Conservation (phyloP, 306 rosid genomes). For the Prunus salicina region DNA sequence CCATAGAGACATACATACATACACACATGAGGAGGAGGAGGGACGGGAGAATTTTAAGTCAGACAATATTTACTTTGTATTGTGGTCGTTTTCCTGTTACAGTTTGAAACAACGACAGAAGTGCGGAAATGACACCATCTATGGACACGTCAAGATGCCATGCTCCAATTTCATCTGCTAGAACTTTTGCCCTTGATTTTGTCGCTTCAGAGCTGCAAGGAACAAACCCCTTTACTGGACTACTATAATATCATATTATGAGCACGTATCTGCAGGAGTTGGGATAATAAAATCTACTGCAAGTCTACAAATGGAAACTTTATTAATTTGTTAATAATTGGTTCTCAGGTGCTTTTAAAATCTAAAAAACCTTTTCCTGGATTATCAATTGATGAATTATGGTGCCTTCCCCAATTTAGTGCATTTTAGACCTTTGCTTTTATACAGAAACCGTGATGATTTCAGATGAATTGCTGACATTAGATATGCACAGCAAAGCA, state of each 20-base stretch:
- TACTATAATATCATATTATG: neutral
- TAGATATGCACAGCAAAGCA: neutral
- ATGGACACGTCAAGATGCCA: slow-evolving; percentile 96
- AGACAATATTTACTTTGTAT: slow-evolving; percentile 59
- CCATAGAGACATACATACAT: neutral
- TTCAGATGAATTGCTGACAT: neutral
- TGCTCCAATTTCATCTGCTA: slow-evolving; percentile 88
- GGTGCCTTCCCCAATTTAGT: neutral
- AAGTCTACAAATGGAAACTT: slow-evolving; percentile 1
- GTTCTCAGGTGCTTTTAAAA: slow-evolving; percentile 1
- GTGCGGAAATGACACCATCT: slow-evolving; percentile 70
- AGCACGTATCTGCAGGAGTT: neutral
- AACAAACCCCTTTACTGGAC: slow-evolving; percentile 7
- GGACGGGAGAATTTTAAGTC: neutral
- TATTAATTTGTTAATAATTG: slow-evolving; percentile 4
- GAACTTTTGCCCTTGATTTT: slow-evolving; percentile 61
- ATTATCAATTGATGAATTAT: neutral
- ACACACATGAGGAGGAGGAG: neutral
- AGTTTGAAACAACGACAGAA: slow-evolving; percentile 69
- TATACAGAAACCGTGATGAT: neutral
- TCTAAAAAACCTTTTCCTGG: neutral
- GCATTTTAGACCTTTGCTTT: neutral
- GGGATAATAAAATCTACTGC: neutral
- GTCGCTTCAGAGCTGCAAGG: slow-evolving; percentile 79
- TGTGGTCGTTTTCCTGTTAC: slow-evolving; percentile 77